phyloP scores from a whole-genome alignment of 495 filamentous ascomycete genomes.

The Aspergillus baeticus region DNA sequence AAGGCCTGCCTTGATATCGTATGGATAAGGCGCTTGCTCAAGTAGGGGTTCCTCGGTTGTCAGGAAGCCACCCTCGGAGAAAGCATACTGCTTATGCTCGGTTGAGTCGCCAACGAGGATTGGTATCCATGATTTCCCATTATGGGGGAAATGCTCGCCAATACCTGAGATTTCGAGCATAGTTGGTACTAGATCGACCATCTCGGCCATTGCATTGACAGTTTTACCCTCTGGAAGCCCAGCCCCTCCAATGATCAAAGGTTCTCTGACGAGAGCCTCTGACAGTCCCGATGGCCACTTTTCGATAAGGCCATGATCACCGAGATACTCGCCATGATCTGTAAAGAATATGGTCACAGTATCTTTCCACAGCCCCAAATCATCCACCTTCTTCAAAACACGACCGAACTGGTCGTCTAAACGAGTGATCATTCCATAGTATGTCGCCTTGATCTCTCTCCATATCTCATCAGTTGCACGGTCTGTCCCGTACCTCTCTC shows the following conservation, averaged over 20 bases:
- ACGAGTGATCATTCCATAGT: conserved; percentile 28
- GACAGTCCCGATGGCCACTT: conserved; percentile 30
- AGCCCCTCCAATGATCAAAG: conserved; percentile 28
- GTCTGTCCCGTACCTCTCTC: conserved; percentile 21
- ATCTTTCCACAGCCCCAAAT: conserved; percentile 17
- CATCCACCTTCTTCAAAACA: conserved; percentile 14
- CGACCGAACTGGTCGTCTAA: conserved; percentile 26
- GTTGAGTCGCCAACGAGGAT: conserved; percentile 13
- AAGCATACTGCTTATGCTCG: conserved; percentile 25
- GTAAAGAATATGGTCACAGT: conserved; percentile 29
- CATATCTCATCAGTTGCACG: conserved; percentile 24
- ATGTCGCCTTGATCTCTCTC: conserved; percentile 26
- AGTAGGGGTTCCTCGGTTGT: conserved; percentile 26
- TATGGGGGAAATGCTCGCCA: conserved; percentile 22
- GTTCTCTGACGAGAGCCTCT: conserved; percentile 26
- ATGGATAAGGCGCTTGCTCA: conserved; percentile 26
- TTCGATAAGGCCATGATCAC: conserved; percentile 29
- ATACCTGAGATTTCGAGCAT: conserved; percentile 26
- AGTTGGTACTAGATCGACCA: conserved; percentile 31
- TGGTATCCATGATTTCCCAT: conserved; percentile 25
- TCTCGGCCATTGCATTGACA: conserved; percentile 26
- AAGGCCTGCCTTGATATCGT: conserved; percentile 26
- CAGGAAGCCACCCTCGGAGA: conserved; percentile 26
- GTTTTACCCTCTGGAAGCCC: conserved; percentile 23
- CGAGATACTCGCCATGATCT: conserved; percentile 28